phyloP scores from a whole-genome alignment of 2,329 filamentous ascomycete species.

The Sordariomycetes sp. region DNA sequence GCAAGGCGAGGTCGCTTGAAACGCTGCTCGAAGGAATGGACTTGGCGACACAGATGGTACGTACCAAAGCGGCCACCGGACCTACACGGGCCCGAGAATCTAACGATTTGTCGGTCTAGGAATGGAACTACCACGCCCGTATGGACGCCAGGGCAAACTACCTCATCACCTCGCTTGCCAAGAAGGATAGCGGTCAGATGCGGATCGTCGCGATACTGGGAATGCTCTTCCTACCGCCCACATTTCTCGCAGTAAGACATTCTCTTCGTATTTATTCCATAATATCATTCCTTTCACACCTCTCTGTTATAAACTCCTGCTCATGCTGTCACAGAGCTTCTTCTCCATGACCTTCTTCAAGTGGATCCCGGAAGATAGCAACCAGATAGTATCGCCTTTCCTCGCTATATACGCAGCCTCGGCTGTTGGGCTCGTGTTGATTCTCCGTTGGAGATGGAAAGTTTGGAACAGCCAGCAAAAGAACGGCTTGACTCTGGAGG shows the following conservation, averaged over 20 bases:
- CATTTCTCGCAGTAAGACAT: conserved; percentile 13
- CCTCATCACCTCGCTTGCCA: conserved; percentile 6
- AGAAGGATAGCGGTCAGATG: conserved; percentile 10
- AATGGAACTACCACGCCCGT: conserved; percentile 4
- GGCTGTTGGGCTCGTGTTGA: neutral
- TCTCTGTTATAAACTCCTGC: neutral
- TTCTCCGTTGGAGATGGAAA: neutral
- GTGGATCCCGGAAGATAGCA: conserved; percentile 2
- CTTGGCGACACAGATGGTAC: conserved; percentile 9
- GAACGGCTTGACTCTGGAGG: neutral
- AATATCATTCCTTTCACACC: neutral
- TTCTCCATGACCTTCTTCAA: conserved; percentile 2
- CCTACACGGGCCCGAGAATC: neutral
- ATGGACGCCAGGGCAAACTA: conserved; percentile 9
- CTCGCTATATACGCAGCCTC: neutral
- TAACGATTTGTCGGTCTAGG: neutral
- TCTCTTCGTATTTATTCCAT: neutral
- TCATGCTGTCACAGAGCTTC: neutral
- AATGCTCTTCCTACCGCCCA: conserved; percentile 16
- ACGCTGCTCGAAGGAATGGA: conserved; percentile 9
- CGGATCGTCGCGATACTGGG: conserved; percentile 10
- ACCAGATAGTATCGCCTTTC: neutral
- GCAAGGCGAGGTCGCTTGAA: conserved; percentile 9
- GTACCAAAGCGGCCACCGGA: too few relatives aligned
- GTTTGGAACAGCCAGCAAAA: neutral